Evolutionary conservation across 2,329 filamentous ascomycete genomes (phyloP).

Genomic region (Penicillium brevicompactum): DNA sequence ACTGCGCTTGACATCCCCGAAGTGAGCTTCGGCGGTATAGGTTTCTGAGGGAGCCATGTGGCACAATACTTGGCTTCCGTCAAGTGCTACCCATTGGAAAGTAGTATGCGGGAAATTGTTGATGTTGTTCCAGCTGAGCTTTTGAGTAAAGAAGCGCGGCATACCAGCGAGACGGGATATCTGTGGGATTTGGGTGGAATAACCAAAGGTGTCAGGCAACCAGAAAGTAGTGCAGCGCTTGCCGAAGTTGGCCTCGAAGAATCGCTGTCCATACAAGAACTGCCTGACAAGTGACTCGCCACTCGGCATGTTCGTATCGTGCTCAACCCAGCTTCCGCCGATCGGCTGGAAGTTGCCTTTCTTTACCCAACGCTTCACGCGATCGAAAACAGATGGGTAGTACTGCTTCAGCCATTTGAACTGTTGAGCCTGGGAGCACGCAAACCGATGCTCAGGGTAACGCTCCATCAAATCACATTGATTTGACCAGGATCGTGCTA

Average conservation of each 20-base stretch:
- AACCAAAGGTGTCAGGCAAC: slow-evolving; percentile 97
- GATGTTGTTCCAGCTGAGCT: slow-evolving; percentile 99
- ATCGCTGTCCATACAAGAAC: slow-evolving; percentile 92
- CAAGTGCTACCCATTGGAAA: slow-evolving; percentile 96
- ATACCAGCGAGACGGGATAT: slow-evolving; percentile 93
- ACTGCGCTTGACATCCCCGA: slow-evolving; percentile 89
- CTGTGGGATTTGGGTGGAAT: slow-evolving; percentile 92
- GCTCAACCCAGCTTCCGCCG: slow-evolving; percentile 97
- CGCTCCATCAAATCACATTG: slow-evolving; percentile 94
- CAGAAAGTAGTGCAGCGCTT: slow-evolving; percentile 89
- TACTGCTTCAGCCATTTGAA: slow-evolving; percentile 94
- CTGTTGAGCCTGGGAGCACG: slow-evolving; percentile 91
- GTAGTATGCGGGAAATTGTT: slow-evolving; percentile 98
- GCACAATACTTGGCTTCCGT: slow-evolving; percentile 94
- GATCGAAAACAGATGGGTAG: slow-evolving; percentile 85
- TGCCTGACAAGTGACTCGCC: slow-evolving; percentile 93
- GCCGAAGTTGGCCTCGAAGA: slow-evolving; percentile 92
- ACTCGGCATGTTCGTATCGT: slow-evolving; percentile 96
- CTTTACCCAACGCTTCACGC: slow-evolving; percentile 88
- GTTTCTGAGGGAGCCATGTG: slow-evolving; percentile 97
- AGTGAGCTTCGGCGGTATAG: slow-evolving; percentile 91
- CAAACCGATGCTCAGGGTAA: slow-evolving; percentile 91
- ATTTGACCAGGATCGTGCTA: slow-evolving; percentile 93
- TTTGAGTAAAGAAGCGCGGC: slow-evolving; percentile 96
- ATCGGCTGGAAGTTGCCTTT: slow-evolving; percentile 91